Evolutionary conservation across 768 basidiomycete genomes (phyloP).

Genomic region (Tylopilus plumbeoviolaceoides): DNA sequence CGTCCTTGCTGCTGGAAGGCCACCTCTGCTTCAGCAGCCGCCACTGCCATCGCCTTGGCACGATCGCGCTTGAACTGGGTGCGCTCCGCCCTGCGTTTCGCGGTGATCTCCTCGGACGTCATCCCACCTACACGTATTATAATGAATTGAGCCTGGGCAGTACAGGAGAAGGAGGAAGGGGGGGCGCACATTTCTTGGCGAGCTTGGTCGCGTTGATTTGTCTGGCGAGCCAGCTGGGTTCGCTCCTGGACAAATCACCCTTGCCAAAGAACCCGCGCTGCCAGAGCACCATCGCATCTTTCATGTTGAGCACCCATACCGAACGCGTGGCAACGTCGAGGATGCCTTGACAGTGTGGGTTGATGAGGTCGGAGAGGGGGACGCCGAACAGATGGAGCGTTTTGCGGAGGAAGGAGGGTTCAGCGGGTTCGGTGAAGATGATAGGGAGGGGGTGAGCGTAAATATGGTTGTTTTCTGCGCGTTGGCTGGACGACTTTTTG

Average conservation of each 20-base stretch:
- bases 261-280: conserved; percentile 95
- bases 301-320: conserved; percentile 73
- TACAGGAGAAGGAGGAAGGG: background rate
- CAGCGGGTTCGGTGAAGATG: conserved; percentile 40
- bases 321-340: conserved; percentile 80
- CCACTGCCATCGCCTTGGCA: conserved; percentile 80
- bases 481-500: conserved; percentile 50
- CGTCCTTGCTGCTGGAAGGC: conserved; percentile 76
- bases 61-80: conserved; percentile 92
- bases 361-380: conserved; percentile 54
- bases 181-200: conserved; percentile 50
- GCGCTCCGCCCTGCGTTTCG: conserved; percentile 80
- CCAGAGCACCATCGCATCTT: conserved; percentile 74
- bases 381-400: conserved; percentile 54
- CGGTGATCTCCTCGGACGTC: conserved; percentile 90
- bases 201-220: conserved; percentile 59
- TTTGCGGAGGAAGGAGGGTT: conserved; percentile 40
- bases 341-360: conserved; percentile 71
- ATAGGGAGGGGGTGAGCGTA: conserved; percentile 72
- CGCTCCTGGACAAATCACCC: conserved; percentile 89
- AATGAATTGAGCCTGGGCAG: background rate
- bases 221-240: conserved; percentile 88
- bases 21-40: conserved; percentile 74
- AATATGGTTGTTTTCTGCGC: conserved; percentile 61
- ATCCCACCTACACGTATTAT: conserved; percentile 27